Conservation (phyloP, 371 early-diverging fungal species). For the Actinomucor elegans region DNA sequence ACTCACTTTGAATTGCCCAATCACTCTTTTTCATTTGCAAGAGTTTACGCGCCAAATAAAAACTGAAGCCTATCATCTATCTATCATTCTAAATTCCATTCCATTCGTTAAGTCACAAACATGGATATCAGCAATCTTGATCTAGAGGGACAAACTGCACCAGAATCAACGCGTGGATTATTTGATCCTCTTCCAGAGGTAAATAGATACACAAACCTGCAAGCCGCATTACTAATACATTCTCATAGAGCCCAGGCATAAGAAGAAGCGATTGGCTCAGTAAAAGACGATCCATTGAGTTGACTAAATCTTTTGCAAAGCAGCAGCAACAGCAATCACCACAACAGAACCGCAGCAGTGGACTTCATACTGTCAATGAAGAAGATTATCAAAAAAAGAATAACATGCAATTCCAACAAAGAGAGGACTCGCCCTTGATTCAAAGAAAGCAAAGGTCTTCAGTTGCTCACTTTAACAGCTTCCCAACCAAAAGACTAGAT, state of each 20-base stretch:
- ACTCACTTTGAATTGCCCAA: no score
- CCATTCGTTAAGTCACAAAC: slow-evolving; percentile 19
- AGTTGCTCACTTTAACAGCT: slow-evolving; percentile 37
- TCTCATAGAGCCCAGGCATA: neutral
- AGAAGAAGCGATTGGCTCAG: slow-evolving; percentile 13
- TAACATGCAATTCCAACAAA: slow-evolving; percentile 6
- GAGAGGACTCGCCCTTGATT: slow-evolving; percentile 2
- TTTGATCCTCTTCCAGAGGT: slow-evolving; percentile 41
- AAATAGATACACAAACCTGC: neutral
- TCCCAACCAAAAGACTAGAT: slow-evolving; percentile 10
- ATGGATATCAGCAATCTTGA: slow-evolving; percentile 28
- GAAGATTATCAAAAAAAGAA: no score
- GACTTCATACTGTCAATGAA: slow-evolving; percentile 40
- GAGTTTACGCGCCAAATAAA: neutral
- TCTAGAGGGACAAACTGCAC: slow-evolving; percentile 51
- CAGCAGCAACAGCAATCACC: neutral
- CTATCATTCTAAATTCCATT: slow-evolving; percentile 11
- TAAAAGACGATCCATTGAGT: slow-evolving; percentile 10
- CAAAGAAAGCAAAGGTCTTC: slow-evolving; percentile 33
- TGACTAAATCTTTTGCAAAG: neutral
- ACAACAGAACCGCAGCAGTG: slow-evolving; percentile 8
- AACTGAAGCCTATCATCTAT: neutral
- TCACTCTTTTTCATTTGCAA: neutral
- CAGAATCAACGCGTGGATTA: slow-evolving; percentile 52
- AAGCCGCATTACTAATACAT: neutral